phyloP scores from a whole-genome alignment of 1,139 yeast species.

The Blastobotrys illinoisensis region DNA sequence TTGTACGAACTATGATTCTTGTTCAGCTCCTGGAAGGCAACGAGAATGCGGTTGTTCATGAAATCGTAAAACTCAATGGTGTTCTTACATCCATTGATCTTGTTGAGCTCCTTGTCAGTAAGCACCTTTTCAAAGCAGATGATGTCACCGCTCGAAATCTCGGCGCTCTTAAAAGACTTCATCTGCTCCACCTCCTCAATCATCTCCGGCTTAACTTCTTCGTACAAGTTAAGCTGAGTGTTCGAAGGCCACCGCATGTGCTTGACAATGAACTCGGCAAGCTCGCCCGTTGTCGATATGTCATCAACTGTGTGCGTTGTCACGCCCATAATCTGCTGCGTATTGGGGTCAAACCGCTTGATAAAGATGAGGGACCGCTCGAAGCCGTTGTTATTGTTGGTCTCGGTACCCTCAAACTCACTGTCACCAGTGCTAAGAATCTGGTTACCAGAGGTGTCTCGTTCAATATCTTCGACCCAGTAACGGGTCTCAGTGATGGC shows the following conservation, averaged over 20 bases:
- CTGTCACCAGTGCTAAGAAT: conserved; percentile 1
- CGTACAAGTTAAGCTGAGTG: conserved; percentile 47
- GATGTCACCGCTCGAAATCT: conserved; percentile 75
- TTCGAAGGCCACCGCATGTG: conserved; percentile 42
- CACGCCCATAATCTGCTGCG: conserved; percentile 55
- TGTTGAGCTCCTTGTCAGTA: conserved; percentile 18
- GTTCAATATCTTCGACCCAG: conserved; percentile 40
- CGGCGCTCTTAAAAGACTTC: conserved; percentile 53
- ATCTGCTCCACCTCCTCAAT: conserved; percentile 47
- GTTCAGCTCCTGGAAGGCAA: conserved; percentile 49
- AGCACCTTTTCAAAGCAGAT: conserved; percentile 49
- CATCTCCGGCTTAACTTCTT: conserved; percentile 65
- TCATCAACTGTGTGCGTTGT: conserved; percentile 57
- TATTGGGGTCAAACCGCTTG: conserved; percentile 59
- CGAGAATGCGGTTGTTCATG: conserved; percentile 60
- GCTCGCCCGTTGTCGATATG: conserved; percentile 41
- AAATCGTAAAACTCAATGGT: conserved; percentile 56
- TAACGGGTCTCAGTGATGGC: conserved; percentile 36
- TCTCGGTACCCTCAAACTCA: conserved; percentile 1
- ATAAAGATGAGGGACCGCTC: conserved; percentile 47
- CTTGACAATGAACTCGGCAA: conserved; percentile 42
- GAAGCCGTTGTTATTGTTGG: not conserved
- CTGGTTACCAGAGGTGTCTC: conserved; percentile 6
- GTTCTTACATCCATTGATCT: conserved; percentile 25
- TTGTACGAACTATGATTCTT: conserved; percentile 5